phyloP scores from a whole-genome alignment of 208 protist species.

The Naegleria gruberi region DNA sequence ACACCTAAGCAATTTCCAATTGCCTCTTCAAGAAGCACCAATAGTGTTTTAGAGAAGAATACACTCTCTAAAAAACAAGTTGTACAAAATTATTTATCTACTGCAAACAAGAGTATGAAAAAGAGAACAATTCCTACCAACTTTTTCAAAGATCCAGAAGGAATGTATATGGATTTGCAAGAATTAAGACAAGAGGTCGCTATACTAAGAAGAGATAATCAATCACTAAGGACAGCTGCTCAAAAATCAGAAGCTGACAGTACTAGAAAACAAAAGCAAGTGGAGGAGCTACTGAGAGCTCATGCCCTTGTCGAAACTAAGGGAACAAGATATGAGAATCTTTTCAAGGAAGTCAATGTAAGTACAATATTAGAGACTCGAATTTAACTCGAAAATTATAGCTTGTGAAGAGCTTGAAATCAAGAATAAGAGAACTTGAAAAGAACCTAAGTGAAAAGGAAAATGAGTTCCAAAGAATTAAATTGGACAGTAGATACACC shows the following conservation, averaged over 20 bases:
- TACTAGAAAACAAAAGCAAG: slow-evolving; percentile 9
- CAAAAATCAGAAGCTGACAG: slow-evolving; percentile 12
- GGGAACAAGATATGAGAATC: background rate
- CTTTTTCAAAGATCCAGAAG: slow-evolving; percentile 22
- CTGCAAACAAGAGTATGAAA: slow-evolving; percentile 10
- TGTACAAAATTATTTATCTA: background rate
- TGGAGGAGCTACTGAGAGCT: background rate
- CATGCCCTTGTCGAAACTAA: slow-evolving; percentile 15
- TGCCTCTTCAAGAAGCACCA: background rate
- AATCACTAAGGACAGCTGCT: background rate
- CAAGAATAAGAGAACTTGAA: slow-evolving; percentile 8
- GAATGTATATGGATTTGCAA: slow-evolving; percentile 24
- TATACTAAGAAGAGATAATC: background rate
- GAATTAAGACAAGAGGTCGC: background rate
- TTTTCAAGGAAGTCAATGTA: slow-evolving; percentile 17
- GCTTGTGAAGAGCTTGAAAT: slow-evolving; percentile 12
- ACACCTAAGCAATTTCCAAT: background rate
- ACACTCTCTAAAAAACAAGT: background rate
- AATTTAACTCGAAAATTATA: background rate
- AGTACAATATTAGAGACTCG: background rate
- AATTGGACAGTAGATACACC: slow-evolving; percentile 16
- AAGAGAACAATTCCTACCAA: slow-evolving; percentile 12
- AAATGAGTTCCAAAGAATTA: slow-evolving; percentile 15
- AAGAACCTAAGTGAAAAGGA: background rate
- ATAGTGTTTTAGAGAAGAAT: background rate